Percentiles rank a stretch among this genome's conserved stretches.
These are phyloP conservation scores for Erythrobasidium hasegawianum DNA, from an alignment of 1,284 basidiomycete species.

Conservation along the genomic window DNA sequence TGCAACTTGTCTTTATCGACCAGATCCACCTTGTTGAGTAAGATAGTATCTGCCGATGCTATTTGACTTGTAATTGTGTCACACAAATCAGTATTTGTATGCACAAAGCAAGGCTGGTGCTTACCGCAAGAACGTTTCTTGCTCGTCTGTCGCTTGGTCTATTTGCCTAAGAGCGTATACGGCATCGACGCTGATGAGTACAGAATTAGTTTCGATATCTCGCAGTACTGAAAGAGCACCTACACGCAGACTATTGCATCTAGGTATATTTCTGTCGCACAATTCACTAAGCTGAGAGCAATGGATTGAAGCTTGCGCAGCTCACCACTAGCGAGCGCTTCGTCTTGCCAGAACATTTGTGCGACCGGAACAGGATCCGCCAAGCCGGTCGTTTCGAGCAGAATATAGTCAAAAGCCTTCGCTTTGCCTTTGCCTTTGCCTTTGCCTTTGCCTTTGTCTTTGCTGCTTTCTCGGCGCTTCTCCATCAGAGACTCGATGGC, in stretches of 20 bases:
- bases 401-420: conserved; percentile 85
- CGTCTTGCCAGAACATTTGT: conserved; percentile 85
- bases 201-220: not conserved
- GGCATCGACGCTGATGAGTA: conserved; percentile 54
- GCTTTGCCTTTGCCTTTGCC: conserved; percentile 61
- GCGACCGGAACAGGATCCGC: conserved; percentile 92
- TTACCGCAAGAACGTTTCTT: conserved; percentile 28
- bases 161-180: conserved; percentile 71
- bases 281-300: not conserved
- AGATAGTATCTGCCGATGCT: conserved; percentile 54
- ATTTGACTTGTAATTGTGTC: conserved; percentile 66
- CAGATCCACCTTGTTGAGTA: conserved; percentile 60
- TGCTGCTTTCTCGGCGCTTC: conserved; percentile 21
- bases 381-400: conserved; percentile 87
- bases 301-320: not conserved
- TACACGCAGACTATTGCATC: conserved; percentile 82
- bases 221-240: conserved; percentile 54
- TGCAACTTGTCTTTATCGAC: conserved; percentile 52
- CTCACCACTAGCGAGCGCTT: conserved; percentile 55
- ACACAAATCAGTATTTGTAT: not conserved
- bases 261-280: conserved; percentile 61
- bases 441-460: conserved; percentile 50
- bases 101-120: not conserved
- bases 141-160: not conserved
- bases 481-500: conserved; percentile 66